A percentile compares a stretch with the other conserved stretches of the same genome.
phyloP scores from a whole-genome alignment of 78 protist genomes.

The Dictyostelium capitatum region DNA sequence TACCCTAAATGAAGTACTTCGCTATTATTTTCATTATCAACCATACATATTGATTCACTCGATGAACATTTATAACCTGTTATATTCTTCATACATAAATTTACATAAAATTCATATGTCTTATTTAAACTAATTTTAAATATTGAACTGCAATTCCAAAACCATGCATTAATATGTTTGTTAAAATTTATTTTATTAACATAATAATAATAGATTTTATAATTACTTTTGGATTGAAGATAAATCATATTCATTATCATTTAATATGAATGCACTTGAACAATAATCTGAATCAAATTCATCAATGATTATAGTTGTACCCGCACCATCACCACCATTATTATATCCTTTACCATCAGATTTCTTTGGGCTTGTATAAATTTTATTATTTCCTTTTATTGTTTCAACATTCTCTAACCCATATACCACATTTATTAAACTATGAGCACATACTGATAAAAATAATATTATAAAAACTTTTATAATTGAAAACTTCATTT shows the following conservation, averaged over 20 bases:
- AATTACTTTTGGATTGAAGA: background rate
- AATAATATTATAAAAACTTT: no score
- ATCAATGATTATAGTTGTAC: background rate
- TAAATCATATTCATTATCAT: slow-evolving; percentile 2
- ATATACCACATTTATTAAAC: no score
- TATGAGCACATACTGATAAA: no score
- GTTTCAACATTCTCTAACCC: no score
- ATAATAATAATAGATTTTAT: background rate
- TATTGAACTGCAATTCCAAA: no score
- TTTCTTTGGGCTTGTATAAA: no score
- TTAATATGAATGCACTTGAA: background rate
- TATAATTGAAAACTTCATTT: no score
- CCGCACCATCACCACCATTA: background rate
- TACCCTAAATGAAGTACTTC: background rate
- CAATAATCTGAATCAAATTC: slow-evolving; percentile 4
- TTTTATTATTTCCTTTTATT: no score
- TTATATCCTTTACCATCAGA: no score
- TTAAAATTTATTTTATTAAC: background rate
- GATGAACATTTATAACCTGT: background rate
- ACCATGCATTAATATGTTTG: background rate
- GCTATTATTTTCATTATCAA: background rate
- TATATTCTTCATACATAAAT: background rate
- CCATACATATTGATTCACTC: slow-evolving; percentile 2
- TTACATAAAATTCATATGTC: background rate
- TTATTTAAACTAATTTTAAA: background rate